phyloP scores from a whole-genome alignment of 371 early-diverging fungal genomes.

The Umbelopsis sp. region DNA sequence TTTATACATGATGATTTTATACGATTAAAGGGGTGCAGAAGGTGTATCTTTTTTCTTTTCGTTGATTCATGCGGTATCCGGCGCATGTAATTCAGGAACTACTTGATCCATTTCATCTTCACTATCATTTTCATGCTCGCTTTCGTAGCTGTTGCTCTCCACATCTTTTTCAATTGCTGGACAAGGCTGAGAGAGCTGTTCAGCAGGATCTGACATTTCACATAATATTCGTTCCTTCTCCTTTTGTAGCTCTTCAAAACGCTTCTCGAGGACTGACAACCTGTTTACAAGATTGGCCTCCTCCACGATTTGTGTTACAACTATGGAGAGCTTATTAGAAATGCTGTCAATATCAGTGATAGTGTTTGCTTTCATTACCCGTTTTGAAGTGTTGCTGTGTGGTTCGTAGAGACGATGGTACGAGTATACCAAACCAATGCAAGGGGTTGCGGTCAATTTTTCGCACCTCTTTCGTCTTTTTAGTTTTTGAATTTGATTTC shows the following conservation, averaged over 20 bases:
- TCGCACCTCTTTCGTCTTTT: slow-evolving; percentile 28
- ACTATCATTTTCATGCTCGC: neutral
- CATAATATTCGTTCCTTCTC: slow-evolving; percentile 26
- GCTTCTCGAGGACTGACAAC: slow-evolving; percentile 34
- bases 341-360: too few relatives aligned
- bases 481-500: neutral
- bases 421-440: slow-evolving; percentile 70
- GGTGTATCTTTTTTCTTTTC: too few relatives aligned
- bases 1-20: too few relatives aligned
- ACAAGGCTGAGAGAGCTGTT: neutral
- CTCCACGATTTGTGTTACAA: slow-evolving; percentile 30
- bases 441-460: slow-evolving; percentile 48
- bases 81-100: neutral
- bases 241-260: slow-evolving; percentile 31
- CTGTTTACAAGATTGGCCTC: slow-evolving; percentile 42
- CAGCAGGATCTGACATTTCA: neutral
- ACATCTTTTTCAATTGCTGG: neutral
- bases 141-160: neutral
- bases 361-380: slow-evolving; percentile 27
- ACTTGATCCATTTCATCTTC: neutral
- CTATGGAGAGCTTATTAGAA: slow-evolving; percentile 20
- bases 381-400: slow-evolving; percentile 55
- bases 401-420: slow-evolving; percentile 57
- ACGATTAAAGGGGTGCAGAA: too few relatives aligned
- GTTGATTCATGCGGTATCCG: too few relatives aligned